phyloP scores from a whole-genome alignment of 2,329 filamentous ascomycete species.

The Trichothecium roseum region DNA sequence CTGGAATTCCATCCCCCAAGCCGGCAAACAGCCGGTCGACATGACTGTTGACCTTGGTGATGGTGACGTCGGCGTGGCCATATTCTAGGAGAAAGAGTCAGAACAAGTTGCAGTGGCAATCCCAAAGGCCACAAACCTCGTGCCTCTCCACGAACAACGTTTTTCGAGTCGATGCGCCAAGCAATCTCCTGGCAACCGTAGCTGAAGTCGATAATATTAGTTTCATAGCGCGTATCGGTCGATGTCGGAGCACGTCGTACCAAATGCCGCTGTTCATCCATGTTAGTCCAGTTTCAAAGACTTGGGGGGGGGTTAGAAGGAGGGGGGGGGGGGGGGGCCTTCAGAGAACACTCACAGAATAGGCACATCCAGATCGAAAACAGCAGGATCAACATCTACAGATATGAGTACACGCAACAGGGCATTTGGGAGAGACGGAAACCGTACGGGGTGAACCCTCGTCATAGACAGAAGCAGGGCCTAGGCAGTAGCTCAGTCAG shows the following conservation, averaged over 20 bases:
- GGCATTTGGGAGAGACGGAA: not conserved
- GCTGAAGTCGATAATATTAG: conserved; percentile 33
- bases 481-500: conserved; percentile 11
- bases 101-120: not conserved
- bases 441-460: conserved; percentile 48
- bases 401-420: conserved; percentile 4
- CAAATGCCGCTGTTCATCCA: conserved; percentile 10
- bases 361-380: conserved; percentile 44
- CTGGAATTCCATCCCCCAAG: conserved; percentile 39
- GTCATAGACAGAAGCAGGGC: conserved; percentile 69
- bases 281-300: conserved; percentile 4
- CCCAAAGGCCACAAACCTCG: conserved; percentile 17
- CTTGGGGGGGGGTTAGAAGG: not conserved
- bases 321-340: no score
- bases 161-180: conserved; percentile 51
- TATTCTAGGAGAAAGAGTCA: conserved; percentile 39
- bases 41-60: conserved; percentile 47
- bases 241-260: conserved; percentile 5
- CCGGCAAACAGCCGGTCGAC: conserved; percentile 73
- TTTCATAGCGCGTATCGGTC: conserved; percentile 2
- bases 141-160: conserved; percentile 39
- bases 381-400: conserved; percentile 61
- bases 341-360: conserved; percentile 10
- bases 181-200: conserved; percentile 56
- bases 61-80: conserved; percentile 56